A percentile compares a stretch with the other conserved stretches of the same genome.
Conservation (phyloP, 768 basidiomycete genomes). For the Aureoboletus auriporus region DNA sequence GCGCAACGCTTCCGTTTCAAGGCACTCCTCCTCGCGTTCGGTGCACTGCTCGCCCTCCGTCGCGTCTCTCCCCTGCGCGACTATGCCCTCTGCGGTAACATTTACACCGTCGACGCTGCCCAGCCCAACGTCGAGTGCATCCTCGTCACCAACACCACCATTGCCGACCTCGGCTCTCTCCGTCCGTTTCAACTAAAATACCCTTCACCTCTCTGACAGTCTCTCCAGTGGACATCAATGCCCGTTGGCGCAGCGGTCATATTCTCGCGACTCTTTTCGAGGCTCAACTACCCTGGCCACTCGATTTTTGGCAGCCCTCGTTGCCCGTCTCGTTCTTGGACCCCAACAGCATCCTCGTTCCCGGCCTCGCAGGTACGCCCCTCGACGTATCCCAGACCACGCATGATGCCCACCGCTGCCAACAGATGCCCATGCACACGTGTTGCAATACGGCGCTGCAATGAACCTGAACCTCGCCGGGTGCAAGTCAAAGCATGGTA, state of each 20-base stretch:
- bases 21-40: constrained; percentile 7
- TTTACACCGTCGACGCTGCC: constrained; percentile 67
- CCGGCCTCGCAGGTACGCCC: constrained; percentile 63
- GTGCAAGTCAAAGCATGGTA: constrained; percentile 58
- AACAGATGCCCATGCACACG: constrained; percentile 77
- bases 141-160: constrained; percentile 44
- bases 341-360: constrained; percentile 51
- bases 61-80: constrained; percentile 2
- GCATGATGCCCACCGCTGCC: not conserved
- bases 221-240: no score
- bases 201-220: not conserved
- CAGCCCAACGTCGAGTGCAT: constrained; percentile 58
- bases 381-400: not conserved
- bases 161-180: constrained; percentile 46
- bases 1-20: not conserved
- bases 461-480: constrained; percentile 64
- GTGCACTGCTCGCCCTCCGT: not conserved
- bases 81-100: constrained; percentile 58
- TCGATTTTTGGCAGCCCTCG: constrained; percentile 17
- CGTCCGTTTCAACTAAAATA: constrained; percentile 27
- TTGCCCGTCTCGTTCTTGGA: constrained; percentile 23
- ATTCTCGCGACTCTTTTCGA: not conserved
- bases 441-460: constrained; percentile 64
- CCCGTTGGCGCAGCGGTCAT: constrained; percentile 16
- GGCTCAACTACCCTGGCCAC: constrained; percentile 24